Evolutionary conservation across 2,329 filamentous ascomycete species (phyloP).

Genomic region (Fusarium sp.): DNA sequence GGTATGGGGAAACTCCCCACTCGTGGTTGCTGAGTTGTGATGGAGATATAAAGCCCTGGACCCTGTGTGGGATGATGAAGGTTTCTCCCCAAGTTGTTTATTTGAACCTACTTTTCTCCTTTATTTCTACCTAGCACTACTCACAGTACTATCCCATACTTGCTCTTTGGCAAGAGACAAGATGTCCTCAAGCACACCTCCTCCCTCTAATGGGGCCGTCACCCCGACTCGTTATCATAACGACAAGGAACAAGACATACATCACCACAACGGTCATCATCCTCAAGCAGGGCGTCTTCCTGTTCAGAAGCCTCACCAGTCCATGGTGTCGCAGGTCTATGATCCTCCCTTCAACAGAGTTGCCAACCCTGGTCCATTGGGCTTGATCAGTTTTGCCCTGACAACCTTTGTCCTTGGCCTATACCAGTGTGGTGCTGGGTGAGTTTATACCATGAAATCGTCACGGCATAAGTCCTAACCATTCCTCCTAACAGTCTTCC

Average conservation of each 20-base stretch:
- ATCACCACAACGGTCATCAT: slow-evolving; percentile 35
- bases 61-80: slow-evolving; percentile 21
- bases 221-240: slow-evolving; percentile 45
- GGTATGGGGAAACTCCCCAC: slow-evolving; percentile 27
- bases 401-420: slow-evolving; percentile 74
- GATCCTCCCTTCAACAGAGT: slow-evolving; percentile 60
- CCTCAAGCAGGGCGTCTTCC: slow-evolving; percentile 28
- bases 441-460: slow-evolving; percentile 49
- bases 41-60: slow-evolving; percentile 30
- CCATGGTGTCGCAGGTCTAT: slow-evolving; percentile 55
- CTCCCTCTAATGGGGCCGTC: slow-evolving; percentile 43
- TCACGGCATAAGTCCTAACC: background rate
- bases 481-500: slow-evolving; percentile 48
- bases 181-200: slow-evolving; percentile 40
- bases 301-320: slow-evolving; percentile 50
- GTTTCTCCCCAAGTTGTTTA: slow-evolving; percentile 11
- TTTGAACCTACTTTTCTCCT: slow-evolving; percentile 2
- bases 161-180: slow-evolving; percentile 1
- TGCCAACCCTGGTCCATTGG: slow-evolving; percentile 73
- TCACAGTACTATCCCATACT: background rate
- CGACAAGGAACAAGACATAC: slow-evolving; percentile 38
- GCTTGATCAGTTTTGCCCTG: slow-evolving; percentile 75
- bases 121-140: background rate
- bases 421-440: slow-evolving; percentile 64
- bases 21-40: slow-evolving; percentile 11